Evolutionary conservation across 1,284 basidiomycete species (phyloP), one percentile per base, ranked within the genome.

Genomic region (Cryptococcus sp.): DNA sequence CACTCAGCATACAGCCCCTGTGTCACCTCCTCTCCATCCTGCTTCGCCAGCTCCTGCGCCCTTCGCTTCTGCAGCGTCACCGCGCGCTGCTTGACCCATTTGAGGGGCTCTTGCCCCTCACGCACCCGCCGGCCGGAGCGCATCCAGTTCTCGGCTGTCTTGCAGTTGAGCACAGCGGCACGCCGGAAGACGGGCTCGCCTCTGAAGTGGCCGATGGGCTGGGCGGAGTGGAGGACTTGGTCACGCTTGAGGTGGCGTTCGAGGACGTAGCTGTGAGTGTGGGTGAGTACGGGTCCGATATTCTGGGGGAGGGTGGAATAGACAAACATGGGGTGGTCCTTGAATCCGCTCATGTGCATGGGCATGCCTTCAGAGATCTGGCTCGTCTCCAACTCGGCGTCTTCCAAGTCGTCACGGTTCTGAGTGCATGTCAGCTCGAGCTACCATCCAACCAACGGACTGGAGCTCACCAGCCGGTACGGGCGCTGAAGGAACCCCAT

Each of bases 61-160:
- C 95, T 82, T 74, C 87, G 84, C 63, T 85, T 85, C 63, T 85
- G 83, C 43, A 98, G 80, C 0, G 95, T 98, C 46, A 86, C 86
- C 1, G 89, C 87, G 4, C 90, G 84, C 68, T 89, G 82, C 77
- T 96, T 97, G 63, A 91, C 86, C 81, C 85, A 85, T 78, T 98
- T 98, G 77, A 97, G 80, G 3, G 95, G 87, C 64, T 92, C 88
- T 66, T 86, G 85, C 9, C 87, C 86, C 55, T 84, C 81, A 65
- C 83, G 84, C 57, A 98, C 80, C 51, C 80, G 79, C 28, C 91
- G 82, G 0, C 96, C 92, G 46, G 84, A 84, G 12, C 94, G 85
- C 85, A 95, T 88, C 92, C 94, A 99, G 69, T 89, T 94, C 72
- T 98, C 94, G 18, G 89, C 84, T 1, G 90, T 89, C 73, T 94